These are phyloP conservation scores for Fusarium lateritium DNA, from an alignment of 2,329 filamentous ascomycete species.

Conservation along the genomic window DNA sequence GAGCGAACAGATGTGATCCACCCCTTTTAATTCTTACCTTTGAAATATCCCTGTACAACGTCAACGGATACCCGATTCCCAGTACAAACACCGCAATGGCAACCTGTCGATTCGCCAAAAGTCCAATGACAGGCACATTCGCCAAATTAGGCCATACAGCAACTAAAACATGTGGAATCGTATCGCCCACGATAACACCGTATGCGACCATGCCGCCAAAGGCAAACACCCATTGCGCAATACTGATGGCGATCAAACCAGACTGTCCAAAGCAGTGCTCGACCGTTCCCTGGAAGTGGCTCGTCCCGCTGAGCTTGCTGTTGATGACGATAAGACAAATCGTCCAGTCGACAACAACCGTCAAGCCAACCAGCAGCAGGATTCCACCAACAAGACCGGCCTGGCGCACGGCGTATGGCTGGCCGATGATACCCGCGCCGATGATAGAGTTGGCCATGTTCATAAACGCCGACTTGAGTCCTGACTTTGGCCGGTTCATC, in stretches of 20 bases:
- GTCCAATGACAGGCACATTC: constrained; percentile 81
- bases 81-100: constrained; percentile 92
- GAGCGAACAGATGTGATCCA: background rate
- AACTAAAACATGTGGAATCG: constrained; percentile 89
- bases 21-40: constrained; percentile 73
- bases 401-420: constrained; percentile 96
- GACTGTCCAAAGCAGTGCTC: constrained; percentile 93
- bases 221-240: constrained; percentile 98
- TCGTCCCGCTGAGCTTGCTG: constrained; percentile 93
- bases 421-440: constrained; percentile 80
- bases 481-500: constrained; percentile 81
- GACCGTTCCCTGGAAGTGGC: constrained; percentile 96
- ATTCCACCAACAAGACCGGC: constrained; percentile 88
- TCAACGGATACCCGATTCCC: constrained; percentile 90
- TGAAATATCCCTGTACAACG: constrained; percentile 95
- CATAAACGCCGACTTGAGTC: constrained; percentile 92
- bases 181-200: constrained; percentile 96
- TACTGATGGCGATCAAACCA: constrained; percentile 86
- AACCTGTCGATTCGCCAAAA: constrained; percentile 84
- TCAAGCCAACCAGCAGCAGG: constrained; percentile 82
- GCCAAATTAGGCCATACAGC: constrained; percentile 85
- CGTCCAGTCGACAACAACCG: constrained; percentile 94
- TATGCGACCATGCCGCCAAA: constrained; percentile 99
- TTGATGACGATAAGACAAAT: constrained; percentile 98
- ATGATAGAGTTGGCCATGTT: constrained; percentile 99